Base-by-base conservation (phyloP, 2,329 filamentous ascomycete species). In the Cyphellophora europaea region DNA sequence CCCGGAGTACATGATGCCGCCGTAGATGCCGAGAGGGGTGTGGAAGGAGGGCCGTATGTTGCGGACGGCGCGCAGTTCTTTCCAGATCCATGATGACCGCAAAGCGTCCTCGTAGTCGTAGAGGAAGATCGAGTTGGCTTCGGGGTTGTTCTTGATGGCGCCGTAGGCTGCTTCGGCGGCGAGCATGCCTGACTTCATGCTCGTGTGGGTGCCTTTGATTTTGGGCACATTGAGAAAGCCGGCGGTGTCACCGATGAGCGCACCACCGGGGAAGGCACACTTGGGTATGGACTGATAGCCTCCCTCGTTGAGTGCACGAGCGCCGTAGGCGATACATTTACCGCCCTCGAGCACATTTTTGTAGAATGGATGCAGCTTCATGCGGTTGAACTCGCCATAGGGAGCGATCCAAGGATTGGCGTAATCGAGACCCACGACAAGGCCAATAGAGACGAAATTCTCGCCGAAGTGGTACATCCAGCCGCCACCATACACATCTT, bases 391-490 rank as follows among this genome's bases (percentile, higher is more conserved):
- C 58, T 98, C 91, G 38, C 79, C 76, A 56, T 96, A 98, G 0
- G 91, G 91, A 3, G 88, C 91, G 36, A 96, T 63, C 86, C 89
- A 98, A 0, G 91, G 91, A 61, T 98, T 98, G 27, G 84, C 72
- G 58, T 98, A 98, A 66, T 98, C 91, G 35, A 98, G 72, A 15
- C 88, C 88, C 23, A 93, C 83, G 8, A 98, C 91, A 12, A 96
- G 69, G 15, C 91, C 91, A 37, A 98, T 71, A 48, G 79, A 87
- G 41, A 98, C 89, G 51, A 96, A 74, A 61, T 96, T 98, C 51
- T 98, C 89, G 23, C 88, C 91, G 59, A 96, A 98, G 61, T 98
- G 91, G 55, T 98, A 98, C 84, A 98, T 88, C 79, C 87, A 98
- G n/a, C 84, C 87, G 47, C 91, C 91, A 48, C 91, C 91, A 56